phyloP scores from a whole-genome alignment of 129 eudicot genomes.

The Oenanthe sinensis region DNA sequence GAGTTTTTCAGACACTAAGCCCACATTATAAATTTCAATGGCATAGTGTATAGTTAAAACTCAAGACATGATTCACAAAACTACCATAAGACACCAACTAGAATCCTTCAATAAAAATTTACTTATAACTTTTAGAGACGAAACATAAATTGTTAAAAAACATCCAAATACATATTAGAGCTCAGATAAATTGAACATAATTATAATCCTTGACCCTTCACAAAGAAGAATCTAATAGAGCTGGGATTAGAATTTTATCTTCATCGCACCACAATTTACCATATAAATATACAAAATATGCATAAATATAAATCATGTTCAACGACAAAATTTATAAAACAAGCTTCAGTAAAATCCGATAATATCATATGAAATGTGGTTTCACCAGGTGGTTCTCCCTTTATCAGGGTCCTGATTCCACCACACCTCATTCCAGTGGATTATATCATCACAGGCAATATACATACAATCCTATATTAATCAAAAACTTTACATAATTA shows the following conservation, averaged over 20 bases:
- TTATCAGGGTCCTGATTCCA: slow-evolving; percentile 32
- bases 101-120: no score
- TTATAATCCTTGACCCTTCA: neutral
- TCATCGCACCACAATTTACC: neutral
- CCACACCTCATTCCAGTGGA: slow-evolving; percentile 28
- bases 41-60: slow-evolving; percentile 29
- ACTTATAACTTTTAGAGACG: no score
- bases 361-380: slow-evolving; percentile 15
- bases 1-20: slow-evolving; percentile 31
- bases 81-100: no score
- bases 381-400: slow-evolving; percentile 38
- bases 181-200: neutral
- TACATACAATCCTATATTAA: neutral
- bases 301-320: no score
- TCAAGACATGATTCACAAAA: neutral
- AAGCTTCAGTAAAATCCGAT: slow-evolving; percentile 28
- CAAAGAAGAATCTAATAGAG: slow-evolving; percentile 6
- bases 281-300: no score
- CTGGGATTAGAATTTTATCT: slow-evolving; percentile 10
- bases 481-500: neutral
- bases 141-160: no score
- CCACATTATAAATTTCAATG: neutral
- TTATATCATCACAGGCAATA: slow-evolving; percentile 17
- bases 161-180: neutral
- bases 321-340: neutral